Conservation (phyloP, 495 filamentous ascomycete genomes). For the Filosporella fistucella region DNA sequence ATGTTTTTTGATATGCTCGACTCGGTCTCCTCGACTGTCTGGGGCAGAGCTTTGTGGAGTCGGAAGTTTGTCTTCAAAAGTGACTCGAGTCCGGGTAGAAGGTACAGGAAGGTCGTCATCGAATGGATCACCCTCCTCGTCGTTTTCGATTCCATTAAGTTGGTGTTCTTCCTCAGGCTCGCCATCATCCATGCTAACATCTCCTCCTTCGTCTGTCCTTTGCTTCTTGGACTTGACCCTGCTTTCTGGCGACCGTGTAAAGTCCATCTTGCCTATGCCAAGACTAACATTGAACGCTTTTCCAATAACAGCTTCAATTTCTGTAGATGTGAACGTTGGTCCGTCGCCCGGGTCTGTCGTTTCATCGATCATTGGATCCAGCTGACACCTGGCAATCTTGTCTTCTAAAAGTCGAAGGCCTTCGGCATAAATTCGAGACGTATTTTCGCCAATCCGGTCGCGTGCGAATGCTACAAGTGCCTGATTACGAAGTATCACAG, state of each 20-base stretch:
- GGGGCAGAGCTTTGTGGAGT: not conserved
- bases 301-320: slow-evolving; percentile 41
- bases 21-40: slow-evolving; percentile 31
- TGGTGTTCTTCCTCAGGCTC: slow-evolving; percentile 24
- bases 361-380: slow-evolving; percentile 45
- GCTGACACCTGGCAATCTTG: slow-evolving; percentile 56
- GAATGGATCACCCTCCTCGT: slow-evolving; percentile 27
- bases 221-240: slow-evolving; percentile 24
- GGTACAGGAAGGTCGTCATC: slow-evolving; percentile 1
- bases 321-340: slow-evolving; percentile 36
- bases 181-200: slow-evolving; percentile 23
- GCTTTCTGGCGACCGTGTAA: slow-evolving; percentile 6
- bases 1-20: slow-evolving; percentile 66
- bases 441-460: slow-evolving; percentile 56
- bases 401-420: slow-evolving; percentile 67
- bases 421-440: slow-evolving; percentile 68
- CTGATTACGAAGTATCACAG: slow-evolving; percentile 73
- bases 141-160: too few relatives aligned
- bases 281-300: slow-evolving; percentile 33
- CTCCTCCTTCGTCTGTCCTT: slow-evolving; percentile 34
- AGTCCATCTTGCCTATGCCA: slow-evolving; percentile 22
- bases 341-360: slow-evolving; percentile 38
- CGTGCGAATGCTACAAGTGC: slow-evolving; percentile 61
- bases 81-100: slow-evolving; percentile 22
- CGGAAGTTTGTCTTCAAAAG: slow-evolving; percentile 25